phyloP scores from a whole-genome alignment of 2,329 filamentous ascomycete genomes.

The Stagonosporopsis chrysanthemi region DNA sequence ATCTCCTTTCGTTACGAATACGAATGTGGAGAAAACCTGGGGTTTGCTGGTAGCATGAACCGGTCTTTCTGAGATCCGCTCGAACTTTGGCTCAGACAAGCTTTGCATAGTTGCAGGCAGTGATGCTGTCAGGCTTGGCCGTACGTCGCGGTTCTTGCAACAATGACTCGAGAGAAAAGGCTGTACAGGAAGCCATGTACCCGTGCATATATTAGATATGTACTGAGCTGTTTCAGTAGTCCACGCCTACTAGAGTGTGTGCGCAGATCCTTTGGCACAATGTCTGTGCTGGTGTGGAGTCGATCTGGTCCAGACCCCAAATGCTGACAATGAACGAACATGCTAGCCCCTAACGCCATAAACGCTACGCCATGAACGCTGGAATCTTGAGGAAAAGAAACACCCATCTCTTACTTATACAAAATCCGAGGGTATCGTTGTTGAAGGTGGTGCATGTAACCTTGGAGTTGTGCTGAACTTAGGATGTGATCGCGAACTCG shows the following conservation, averaged over 20 bases:
- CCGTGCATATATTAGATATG: neutral
- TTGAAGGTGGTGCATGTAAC: conserved; percentile 5
- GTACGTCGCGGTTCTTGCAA: neutral
- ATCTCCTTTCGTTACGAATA: neutral
- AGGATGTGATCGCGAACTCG: conserved; percentile 10
- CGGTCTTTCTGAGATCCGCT: neutral
- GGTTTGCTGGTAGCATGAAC: neutral
- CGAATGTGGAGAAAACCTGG: conserved; percentile 11
- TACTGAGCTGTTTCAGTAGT: neutral
- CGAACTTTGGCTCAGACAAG: neutral
- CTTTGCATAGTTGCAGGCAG: neutral
- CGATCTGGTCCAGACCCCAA: neutral
- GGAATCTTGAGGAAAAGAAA: neutral
- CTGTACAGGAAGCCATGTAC: neutral
- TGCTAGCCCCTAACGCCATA: neutral
- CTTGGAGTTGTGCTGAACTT: conserved; percentile 20
- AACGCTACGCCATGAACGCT: too few relatives aligned
- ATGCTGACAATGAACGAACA: neutral
- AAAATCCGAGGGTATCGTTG: neutral
- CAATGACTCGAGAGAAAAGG: neutral
- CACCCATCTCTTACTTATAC: too few relatives aligned
- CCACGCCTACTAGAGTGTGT: neutral
- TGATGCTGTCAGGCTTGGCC: neutral
- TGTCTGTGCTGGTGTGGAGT: neutral
- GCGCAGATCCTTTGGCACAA: neutral